Evolutionary conservation across 768 basidiomycete genomes (phyloP).

Genomic region (Erythrobasidium yunnanense): DNA sequence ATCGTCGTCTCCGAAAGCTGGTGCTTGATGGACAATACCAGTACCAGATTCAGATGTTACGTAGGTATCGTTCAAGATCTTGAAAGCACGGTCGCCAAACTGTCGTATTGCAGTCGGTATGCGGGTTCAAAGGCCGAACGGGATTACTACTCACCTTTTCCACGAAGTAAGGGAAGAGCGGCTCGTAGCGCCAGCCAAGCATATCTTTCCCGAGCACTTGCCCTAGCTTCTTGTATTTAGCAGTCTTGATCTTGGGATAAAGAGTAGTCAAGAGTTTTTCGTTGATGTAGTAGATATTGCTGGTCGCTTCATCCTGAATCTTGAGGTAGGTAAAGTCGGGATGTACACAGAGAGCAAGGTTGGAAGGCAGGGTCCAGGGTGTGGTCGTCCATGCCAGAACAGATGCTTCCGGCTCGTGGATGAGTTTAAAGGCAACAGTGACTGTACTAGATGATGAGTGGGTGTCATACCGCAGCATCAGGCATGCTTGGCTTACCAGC

Average conservation of each 20-base stretch:
- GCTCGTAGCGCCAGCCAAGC: constrained; percentile 91
- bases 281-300: constrained; percentile 81
- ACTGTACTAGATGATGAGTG: constrained; percentile 46
- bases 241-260: constrained; percentile 95
- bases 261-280: constrained; percentile 73
- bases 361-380: constrained; percentile 95
- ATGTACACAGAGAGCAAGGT: constrained; percentile 87
- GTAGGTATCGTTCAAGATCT: constrained; percentile 79
- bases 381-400: constrained; percentile 98
- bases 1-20: constrained; percentile 97
- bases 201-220: constrained; percentile 82
- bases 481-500: constrained; percentile 52
- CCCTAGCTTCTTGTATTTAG: constrained; percentile 82
- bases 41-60: constrained; percentile 89
- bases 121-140: too few species aligned
- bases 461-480: not conserved
- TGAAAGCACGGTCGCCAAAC: constrained; percentile 84
- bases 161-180: constrained; percentile 91
- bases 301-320: constrained; percentile 76
- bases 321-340: constrained; percentile 94
- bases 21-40: constrained; percentile 97
- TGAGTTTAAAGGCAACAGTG: constrained; percentile 81
- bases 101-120: too few species aligned
- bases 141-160: constrained; percentile 56
- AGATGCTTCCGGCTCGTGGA: constrained; percentile 81